Evolutionary conservation across 768 basidiomycete genomes (phyloP).

Genomic region (Gloeopeniophorella convolvens): DNA sequence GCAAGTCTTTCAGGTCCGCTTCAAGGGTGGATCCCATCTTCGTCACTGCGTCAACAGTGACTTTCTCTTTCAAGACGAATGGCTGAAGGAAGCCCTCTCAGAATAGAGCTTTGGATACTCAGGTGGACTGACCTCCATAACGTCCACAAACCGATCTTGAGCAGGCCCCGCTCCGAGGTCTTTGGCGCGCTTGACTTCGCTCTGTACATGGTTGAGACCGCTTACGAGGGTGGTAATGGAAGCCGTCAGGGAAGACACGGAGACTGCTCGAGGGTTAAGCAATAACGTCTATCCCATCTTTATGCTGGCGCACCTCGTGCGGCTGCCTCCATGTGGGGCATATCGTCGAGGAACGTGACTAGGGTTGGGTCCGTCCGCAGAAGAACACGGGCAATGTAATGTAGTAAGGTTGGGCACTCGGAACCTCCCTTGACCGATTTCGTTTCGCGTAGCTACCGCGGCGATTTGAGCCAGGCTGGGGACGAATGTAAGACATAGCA

Average conservation of each 20-base stretch:
- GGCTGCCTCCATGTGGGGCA: constrained; percentile 77
- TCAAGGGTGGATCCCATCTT: constrained; percentile 53
- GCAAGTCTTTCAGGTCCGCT: constrained; percentile 50
- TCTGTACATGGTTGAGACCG: constrained; percentile 51
- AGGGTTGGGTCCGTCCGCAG: constrained; percentile 59
- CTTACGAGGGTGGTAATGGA: constrained; percentile 50
- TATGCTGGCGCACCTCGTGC: constrained; percentile 52
- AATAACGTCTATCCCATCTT: background rate
- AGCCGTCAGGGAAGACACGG: constrained; percentile 57
- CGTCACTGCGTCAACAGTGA: constrained; percentile 58
- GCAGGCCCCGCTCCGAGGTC: constrained; percentile 27
- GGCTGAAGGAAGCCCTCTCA: constrained; percentile 22
- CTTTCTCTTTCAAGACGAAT: constrained; percentile 37
- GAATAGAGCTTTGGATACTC: background rate
- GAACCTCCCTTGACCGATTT: constrained; percentile 61
- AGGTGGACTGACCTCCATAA: constrained; percentile 55
- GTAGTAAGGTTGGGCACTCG: constrained; percentile 83
- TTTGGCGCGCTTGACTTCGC: constrained; percentile 45
- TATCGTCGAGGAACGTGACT: constrained; percentile 69
- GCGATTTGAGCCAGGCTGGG: background rate
- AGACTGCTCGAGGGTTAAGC: constrained; percentile 42
- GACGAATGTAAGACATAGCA: background rate
- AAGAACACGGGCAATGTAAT: constrained; percentile 78
- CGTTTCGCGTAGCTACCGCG: constrained; percentile 68
- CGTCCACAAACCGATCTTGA: constrained; percentile 55